These are phyloP conservation scores for Aquilaria yunnanensis DNA, from an alignment of 345 rosid species.

Conservation along the genomic window DNA sequence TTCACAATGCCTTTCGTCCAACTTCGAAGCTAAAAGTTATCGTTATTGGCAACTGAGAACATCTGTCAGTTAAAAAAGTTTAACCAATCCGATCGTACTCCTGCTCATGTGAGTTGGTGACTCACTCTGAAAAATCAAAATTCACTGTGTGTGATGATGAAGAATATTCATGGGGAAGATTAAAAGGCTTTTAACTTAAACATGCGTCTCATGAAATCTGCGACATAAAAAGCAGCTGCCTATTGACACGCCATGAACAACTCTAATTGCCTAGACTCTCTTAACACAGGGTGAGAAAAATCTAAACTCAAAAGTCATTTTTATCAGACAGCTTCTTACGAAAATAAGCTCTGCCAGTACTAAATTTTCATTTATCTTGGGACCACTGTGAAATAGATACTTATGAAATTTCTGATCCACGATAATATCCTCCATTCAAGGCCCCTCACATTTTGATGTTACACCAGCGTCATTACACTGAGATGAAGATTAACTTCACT, in stretches of 20 bases:
- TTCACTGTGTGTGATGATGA: slow-evolving; percentile 1
- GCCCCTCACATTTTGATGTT: not conserved
- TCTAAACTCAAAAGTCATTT: not conserved
- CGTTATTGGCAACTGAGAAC: too few relatives aligned
- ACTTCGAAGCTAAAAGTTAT: too few relatives aligned
- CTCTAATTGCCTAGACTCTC: too few relatives aligned
- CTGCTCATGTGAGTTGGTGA: too few relatives aligned
- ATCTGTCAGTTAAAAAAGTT: too few relatives aligned
- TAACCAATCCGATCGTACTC: too few relatives aligned
- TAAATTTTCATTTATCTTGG: not conserved
- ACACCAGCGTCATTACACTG: not conserved
- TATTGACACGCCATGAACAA: too few relatives aligned
- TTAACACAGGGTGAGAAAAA: too few relatives aligned
- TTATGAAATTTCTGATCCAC: not conserved
- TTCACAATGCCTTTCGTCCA: too few relatives aligned
- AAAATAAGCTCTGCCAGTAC: not conserved
- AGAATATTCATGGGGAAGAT: slow-evolving; percentile 6
- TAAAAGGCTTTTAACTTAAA: not conserved
- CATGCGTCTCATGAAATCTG: not conserved
- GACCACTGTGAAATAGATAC: not conserved
- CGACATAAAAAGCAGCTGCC: not conserved
- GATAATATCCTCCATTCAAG: not conserved
- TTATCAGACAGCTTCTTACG: not conserved
- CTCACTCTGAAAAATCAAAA: too few relatives aligned
- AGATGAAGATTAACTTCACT: not conserved